Base-by-base conservation (phyloP, 176 grass and related monocot species). In the Oryza punctata region DNA sequence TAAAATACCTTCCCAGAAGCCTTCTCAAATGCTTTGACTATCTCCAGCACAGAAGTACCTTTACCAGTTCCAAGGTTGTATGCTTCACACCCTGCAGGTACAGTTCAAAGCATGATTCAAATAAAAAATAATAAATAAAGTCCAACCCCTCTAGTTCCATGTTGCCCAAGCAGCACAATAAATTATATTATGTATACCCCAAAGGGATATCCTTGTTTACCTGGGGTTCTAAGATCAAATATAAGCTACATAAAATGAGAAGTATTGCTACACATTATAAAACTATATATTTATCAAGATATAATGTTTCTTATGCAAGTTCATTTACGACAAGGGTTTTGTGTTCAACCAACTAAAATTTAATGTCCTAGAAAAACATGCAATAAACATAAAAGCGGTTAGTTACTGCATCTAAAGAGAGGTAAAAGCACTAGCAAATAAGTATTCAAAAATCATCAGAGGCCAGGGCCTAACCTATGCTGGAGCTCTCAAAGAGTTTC, bases 11-110 rank as follows among this genome's bases (percentile, higher is more conserved):
- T 96, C 67, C 91, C 96, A 65, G 89, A 99, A 89, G 93, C 91
- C 87, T 94, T 96, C 82, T 96, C 96, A 65, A 99, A 99, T 87
- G 93, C 93, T 84, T 83, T 83, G 47, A 99, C 93, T 84, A 99
- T 99, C 85, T 99, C 93, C 82, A 99, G 72, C 13, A 99, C 96
- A 30, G 96, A 94, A 29, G 96, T 99, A 30, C 93, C 96, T 52
- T 92, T 96, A 84, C 96, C 96, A 16, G 91, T 89, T 76, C 96
- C 96, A 65, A 99, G 87, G 70, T 99, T 99, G 60, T 92, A 97
- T 24, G 85, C 94, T 81, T 94, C 94, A 76, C 94, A 97, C 11
- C 94, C 94, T 97, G 80, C 59, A 85, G 82, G 25, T 79, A 61
- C 13, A 52, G 24, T 61, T 85, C 5, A 84, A 85, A 81, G 40